Evolutionary conservation across 2,329 filamentous ascomycete genomes (phyloP), one percentile per base, ranked within the genome.

Genomic region (Xylariaceae sp.): DNA sequence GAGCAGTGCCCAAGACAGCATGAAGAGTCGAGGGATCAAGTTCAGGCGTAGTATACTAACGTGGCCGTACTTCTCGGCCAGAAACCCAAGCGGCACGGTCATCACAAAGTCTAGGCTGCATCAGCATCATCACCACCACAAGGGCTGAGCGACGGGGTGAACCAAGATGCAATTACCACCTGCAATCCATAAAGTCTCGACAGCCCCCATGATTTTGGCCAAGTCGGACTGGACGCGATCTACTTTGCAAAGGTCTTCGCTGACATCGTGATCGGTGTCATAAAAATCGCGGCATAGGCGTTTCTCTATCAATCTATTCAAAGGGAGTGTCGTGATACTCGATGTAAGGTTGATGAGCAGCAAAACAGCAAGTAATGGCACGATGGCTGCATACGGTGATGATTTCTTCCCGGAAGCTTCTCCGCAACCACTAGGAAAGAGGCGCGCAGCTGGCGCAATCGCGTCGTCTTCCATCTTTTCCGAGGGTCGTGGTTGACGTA

Each of bases 161-260:
- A n/a, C 34, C 29, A n/a, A 17, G n/a, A 26, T 26, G 22, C 13
- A 48, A 61, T 52, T 43, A 70, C 68, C 69, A 37, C 72, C 71
- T 4, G 67, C 64, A n/a, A 73, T 67, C 71, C 71, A 73, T 1
- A 64, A 49, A 2, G 68, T 71, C 38, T 75, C 72, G 64, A 73
- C 69, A 3, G 55, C 56, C 0, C 76, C 76, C 43, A 76, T 71
- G 4, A 79, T 63, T 63, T 70, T 69, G 3, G 75, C 77, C 8
- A 80, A 60, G 13, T 62, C 60, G 41, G 69, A 61, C 53, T 79
- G 76, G 4, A 80, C 64, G 11, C 54, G 55, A 42, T 77, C 67
- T 9, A 74, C 54, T 52, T 81, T 81, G 57, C 77, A 81, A 3
- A 76, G 53, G 43, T 65, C 58, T 55, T 81, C 77, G 1, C 68